A percentile compares a stretch with the other conserved stretches of the same genome.
phyloP scores from a whole-genome alignment of 257 asterid genomes.

The Gynochthodes officinalis region DNA sequence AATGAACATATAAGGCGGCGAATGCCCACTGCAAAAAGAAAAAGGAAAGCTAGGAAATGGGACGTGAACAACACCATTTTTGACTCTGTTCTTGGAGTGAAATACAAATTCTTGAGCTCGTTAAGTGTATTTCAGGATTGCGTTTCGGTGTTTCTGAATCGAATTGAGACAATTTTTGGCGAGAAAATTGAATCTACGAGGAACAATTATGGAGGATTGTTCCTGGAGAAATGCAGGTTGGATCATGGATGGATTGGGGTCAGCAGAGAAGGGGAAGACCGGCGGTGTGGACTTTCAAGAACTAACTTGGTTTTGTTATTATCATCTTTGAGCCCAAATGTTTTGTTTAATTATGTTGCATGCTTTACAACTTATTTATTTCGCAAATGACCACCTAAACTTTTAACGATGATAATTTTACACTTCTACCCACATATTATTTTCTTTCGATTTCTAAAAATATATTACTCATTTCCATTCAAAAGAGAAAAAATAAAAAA shows the following conservation, averaged over 20 bases:
- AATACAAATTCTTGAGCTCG: neutral
- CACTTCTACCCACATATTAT: no score
- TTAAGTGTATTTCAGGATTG: neutral
- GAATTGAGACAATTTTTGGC: neutral
- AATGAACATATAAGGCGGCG: slow-evolving; percentile 60
- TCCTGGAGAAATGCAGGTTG: neutral
- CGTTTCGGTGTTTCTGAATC: neutral
- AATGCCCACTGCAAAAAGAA: slow-evolving; percentile 60
- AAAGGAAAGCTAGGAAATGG: slow-evolving; percentile 65
- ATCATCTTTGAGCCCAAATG: neutral
- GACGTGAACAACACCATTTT: slow-evolving; percentile 69
- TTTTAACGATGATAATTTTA: no score
- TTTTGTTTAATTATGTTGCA: neutral
- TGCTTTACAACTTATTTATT: neutral
- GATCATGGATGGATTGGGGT: slow-evolving; percentile 11
- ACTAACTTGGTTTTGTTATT: neutral
- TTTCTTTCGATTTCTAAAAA: no score
- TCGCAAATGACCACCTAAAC: neutral
- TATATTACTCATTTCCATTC: no score
- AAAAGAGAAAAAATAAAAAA: no score
- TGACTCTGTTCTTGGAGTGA: neutral
- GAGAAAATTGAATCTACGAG: neutral
- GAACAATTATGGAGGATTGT: neutral
- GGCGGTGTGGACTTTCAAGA: slow-evolving; percentile 9
- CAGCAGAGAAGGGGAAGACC: neutral